phyloP scores from a whole-genome alignment of 2,329 filamentous ascomycete genomes.

The Fusarium heterosporum region DNA sequence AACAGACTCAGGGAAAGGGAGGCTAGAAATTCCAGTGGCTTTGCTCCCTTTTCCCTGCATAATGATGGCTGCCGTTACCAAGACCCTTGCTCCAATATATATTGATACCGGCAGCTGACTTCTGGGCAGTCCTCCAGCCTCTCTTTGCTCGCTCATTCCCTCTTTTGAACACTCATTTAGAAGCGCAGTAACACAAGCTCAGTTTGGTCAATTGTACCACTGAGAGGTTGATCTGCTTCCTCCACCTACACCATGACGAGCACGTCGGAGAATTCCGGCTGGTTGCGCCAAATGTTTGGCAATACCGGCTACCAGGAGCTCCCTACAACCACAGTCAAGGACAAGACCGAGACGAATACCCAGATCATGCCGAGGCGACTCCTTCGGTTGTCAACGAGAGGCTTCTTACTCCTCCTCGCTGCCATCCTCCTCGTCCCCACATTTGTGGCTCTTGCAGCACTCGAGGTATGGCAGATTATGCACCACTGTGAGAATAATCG shows the following conservation, averaged over 20 bases:
- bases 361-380: conserved; percentile 15
- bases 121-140: neutral
- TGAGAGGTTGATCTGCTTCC: conserved; percentile 13
- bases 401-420: conserved; percentile 6
- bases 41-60: conserved; percentile 19
- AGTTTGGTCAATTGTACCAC: conserved; percentile 5
- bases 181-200: neutral
- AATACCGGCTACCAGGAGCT: conserved; percentile 21
- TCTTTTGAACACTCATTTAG: conserved; percentile 9
- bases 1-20: conserved; percentile 11
- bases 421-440: conserved; percentile 18
- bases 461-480: conserved; percentile 7
- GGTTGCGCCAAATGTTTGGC: conserved; percentile 29
- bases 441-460: conserved; percentile 20
- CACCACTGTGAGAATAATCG: neutral
- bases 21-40: conserved; percentile 23
- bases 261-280: conserved; percentile 1
- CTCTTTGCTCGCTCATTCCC: conserved; percentile 5
- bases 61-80: neutral
- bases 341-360: conserved; percentile 12
- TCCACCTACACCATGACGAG: conserved; percentile 7
- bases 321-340: conserved; percentile 18
- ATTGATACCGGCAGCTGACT: neutral
- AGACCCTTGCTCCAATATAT: conserved; percentile 11
- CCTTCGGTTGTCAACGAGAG: conserved; percentile 6